Conservation (phyloP, 2,329 filamentous ascomycete species). For the Peltaster fructicola region DNA sequence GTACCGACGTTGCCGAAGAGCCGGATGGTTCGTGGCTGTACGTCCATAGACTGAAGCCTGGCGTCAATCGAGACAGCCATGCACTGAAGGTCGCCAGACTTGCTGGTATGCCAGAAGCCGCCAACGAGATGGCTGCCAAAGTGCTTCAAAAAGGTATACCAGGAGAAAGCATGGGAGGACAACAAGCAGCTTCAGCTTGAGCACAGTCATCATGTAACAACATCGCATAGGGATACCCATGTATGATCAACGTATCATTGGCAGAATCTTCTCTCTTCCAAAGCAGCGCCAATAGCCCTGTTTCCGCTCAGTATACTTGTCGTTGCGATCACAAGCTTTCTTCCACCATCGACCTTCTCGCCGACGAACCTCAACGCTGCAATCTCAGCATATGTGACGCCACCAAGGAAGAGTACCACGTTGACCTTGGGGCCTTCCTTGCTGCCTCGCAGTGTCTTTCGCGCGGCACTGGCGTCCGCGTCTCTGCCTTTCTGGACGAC, state of each 20-base stretch:
- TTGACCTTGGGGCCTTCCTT: conserved; percentile 51
- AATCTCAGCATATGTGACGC: conserved; percentile 90
- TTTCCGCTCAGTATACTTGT: conserved; percentile 84
- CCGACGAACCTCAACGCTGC: conserved; percentile 83
- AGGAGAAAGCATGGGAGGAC: no score
- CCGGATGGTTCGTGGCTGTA: conserved; percentile 54
- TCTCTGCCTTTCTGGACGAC: conserved; percentile 84
- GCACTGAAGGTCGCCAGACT: conserved; percentile 85
- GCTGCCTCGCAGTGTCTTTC: conserved; percentile 61
- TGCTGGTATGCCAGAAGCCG: conserved; percentile 58
- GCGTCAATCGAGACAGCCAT: conserved; percentile 74
- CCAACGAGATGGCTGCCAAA: conserved; percentile 47
- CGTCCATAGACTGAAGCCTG: conserved; percentile 62
- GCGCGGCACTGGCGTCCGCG: conserved; percentile 64
- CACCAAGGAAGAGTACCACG: conserved; percentile 94
- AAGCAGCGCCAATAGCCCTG: conserved; percentile 58
- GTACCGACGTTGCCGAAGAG: conserved; percentile 74
- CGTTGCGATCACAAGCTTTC: conserved; percentile 79
- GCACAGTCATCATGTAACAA: no score
- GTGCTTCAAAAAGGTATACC: no score
- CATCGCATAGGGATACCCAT: no score
- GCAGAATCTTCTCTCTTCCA: conserved; percentile 17
- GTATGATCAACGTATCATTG: no score
- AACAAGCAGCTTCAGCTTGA: no score
- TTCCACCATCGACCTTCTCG: conserved; percentile 44